Percentiles rank a stretch among this genome's conserved stretches.
These are phyloP conservation scores for Lachnum nothofagi DNA, from an alignment of 2,329 filamentous ascomycete species.

Conservation along the genomic window DNA sequence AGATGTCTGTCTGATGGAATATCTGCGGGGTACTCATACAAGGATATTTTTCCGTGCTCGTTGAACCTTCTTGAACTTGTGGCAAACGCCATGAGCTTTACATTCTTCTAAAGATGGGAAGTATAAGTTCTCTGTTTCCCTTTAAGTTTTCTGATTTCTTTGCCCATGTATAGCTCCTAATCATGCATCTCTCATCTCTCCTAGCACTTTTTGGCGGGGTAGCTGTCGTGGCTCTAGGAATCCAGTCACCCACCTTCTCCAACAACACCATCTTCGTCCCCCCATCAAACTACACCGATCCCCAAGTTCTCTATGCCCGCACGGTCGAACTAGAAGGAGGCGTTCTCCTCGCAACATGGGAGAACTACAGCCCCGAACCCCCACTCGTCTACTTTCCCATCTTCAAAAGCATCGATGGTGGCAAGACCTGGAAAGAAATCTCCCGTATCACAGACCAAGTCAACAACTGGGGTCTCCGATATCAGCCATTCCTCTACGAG, in stretches of 20 bases:
- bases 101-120: not conserved
- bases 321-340: slow-evolving; percentile 33
- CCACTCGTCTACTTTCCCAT: slow-evolving; percentile 48
- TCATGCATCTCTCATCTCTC: slow-evolving; percentile 23
- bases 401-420: slow-evolving; percentile 48
- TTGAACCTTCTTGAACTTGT: not conserved
- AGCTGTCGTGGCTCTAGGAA: slow-evolving; percentile 15
- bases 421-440: slow-evolving; percentile 58
- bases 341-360: slow-evolving; percentile 50
- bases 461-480: slow-evolving; percentile 60
- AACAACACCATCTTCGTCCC: slow-evolving; percentile 29
- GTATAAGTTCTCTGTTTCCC: slow-evolving; percentile 4
- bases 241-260: slow-evolving; percentile 27
- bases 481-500: slow-evolving; percentile 65
- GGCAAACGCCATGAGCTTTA: not conserved
- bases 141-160: not conserved
- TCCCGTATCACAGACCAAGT: slow-evolving; percentile 58
- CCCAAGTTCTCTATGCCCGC: slow-evolving; percentile 32
- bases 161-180: not conserved
- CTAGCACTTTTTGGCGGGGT: slow-evolving; percentile 18
- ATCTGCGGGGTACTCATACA: slow-evolving; percentile 16
- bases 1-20: slow-evolving; percentile 6
- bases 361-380: slow-evolving; percentile 53
- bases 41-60: slow-evolving; percentile 18
- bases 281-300: slow-evolving; percentile 27